These are phyloP conservation scores for Exophiala mesophila DNA, from an alignment of 2,329 filamentous ascomycete species.

Conservation along the genomic window DNA sequence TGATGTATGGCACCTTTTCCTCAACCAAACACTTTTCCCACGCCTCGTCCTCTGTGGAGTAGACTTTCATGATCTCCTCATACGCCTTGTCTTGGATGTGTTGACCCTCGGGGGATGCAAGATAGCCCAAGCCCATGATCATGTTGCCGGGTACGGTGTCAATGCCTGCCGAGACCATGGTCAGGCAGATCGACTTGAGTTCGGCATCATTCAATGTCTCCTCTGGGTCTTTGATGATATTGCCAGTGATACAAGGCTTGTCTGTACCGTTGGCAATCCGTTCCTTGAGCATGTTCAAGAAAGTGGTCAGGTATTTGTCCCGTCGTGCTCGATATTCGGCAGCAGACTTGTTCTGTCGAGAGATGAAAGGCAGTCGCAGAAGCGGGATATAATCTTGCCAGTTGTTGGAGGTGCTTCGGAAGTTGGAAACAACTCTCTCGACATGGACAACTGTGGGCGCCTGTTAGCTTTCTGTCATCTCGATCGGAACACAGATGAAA, in stretches of 20 bases:
- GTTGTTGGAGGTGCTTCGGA: conserved; percentile 74
- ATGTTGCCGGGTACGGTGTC: conserved; percentile 77
- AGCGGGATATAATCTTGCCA: conserved; percentile 82
- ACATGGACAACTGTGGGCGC: conserved; percentile 58
- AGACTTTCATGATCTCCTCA: conserved; percentile 64
- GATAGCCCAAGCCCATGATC: conserved; percentile 72
- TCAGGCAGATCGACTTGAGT: conserved; percentile 74
- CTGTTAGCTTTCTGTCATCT: conserved; percentile 4
- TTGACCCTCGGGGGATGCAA: conserved; percentile 64
- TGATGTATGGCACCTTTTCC: conserved; percentile 72
- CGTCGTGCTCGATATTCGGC: conserved; percentile 62
- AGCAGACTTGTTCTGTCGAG: conserved; percentile 55
- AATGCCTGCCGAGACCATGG: conserved; percentile 75
- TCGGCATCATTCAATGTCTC: conserved; percentile 67
- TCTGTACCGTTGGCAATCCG: conserved; percentile 59
- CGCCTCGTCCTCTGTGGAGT: conserved; percentile 64
- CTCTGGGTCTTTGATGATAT: conserved; percentile 65
- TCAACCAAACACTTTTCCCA: conserved; percentile 69
- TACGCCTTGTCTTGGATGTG: conserved; percentile 66
- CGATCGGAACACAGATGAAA: neutral
- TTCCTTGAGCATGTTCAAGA: conserved; percentile 58
- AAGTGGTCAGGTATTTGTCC: conserved; percentile 59
- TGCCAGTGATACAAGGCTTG: conserved; percentile 64
- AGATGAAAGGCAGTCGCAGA: conserved; percentile 58
- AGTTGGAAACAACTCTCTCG: conserved; percentile 69